Percentiles rank a stretch among this genome's conserved stretches.
Conservation (phyloP, 768 basidiomycete species). For the Auricularia sp. region DNA sequence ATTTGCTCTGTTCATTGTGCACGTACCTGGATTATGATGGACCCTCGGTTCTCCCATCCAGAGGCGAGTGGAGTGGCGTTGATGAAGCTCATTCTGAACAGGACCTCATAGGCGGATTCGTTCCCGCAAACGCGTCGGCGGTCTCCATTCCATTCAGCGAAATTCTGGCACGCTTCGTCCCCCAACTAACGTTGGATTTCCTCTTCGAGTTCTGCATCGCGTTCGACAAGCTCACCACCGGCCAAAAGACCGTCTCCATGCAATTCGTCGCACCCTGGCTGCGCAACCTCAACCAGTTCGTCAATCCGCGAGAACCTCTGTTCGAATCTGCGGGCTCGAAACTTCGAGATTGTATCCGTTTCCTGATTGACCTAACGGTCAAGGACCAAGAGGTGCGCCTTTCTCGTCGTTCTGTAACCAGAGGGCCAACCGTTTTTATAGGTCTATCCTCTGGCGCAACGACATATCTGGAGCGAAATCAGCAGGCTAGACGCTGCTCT, state of each 20-base stretch:
- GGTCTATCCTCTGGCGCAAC: constrained; percentile 58
- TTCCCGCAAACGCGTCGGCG: constrained; percentile 53
- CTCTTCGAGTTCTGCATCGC: constrained; percentile 68
- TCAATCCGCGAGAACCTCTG: constrained; percentile 54
- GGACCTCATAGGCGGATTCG: constrained; percentile 44
- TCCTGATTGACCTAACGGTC: constrained; percentile 64
- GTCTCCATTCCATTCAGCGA: constrained; percentile 63
- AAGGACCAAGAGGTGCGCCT: constrained; percentile 55
- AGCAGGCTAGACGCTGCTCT: constrained; percentile 53
- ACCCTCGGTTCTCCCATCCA: constrained; percentile 55
- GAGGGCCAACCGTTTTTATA: constrained; percentile 17
- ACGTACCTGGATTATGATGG: constrained; percentile 70
- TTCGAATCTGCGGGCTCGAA: constrained; percentile 65
- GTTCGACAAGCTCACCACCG: constrained; percentile 28
- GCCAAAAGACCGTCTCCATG: constrained; percentile 60
- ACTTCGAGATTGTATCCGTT: constrained; percentile 72
- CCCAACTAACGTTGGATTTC: constrained; percentile 80
- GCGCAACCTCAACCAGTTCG: constrained; percentile 62
- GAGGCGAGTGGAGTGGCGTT: constrained; percentile 28
- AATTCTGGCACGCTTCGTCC: constrained; percentile 58
- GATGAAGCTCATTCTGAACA: constrained; percentile 1
- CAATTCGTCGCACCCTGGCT: constrained; percentile 87
- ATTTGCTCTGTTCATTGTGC: constrained; percentile 69
- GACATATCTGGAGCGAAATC: constrained; percentile 68
- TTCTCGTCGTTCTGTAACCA: not conserved